These are phyloP conservation scores for Zygnema circumcarinatum DNA, from an alignment of 139 green algal genomes.

Conservation along the genomic window DNA sequence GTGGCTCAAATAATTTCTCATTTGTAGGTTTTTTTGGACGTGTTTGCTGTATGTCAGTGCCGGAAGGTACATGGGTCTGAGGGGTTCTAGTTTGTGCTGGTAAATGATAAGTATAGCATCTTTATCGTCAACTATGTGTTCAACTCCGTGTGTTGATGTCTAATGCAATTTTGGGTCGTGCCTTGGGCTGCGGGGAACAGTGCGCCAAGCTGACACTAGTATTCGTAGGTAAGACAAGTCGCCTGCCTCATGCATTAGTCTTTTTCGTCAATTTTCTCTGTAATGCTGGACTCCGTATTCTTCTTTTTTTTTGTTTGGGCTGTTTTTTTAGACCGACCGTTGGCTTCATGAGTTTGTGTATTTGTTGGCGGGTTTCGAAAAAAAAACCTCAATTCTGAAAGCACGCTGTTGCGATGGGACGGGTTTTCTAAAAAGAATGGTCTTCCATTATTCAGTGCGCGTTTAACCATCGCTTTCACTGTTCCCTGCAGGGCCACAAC, in stretches of 20 bases:
- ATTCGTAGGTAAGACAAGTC: conserved; percentile 45
- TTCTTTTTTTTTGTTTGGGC: background rate
- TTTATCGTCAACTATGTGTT: background rate
- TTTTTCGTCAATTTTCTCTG: background rate
- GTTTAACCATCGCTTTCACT: background rate
- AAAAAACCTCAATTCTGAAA: conserved; percentile 11
- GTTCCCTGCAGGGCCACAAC: conserved; percentile 64
- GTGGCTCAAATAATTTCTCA: too few species aligned
- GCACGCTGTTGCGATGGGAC: background rate
- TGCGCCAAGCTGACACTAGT: conserved; percentile 45
- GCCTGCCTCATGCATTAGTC: background rate
- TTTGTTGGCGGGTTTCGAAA: background rate
- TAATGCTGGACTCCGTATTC: conserved; percentile 13
- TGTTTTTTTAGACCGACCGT: background rate
- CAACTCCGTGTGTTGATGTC: background rate
- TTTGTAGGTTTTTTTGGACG: too few species aligned
- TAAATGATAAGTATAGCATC: conserved; percentile 6
- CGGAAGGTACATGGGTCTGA: background rate
- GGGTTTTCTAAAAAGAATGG: background rate
- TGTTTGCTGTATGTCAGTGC: background rate
- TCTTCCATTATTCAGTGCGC: background rate
- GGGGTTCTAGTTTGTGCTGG: background rate
- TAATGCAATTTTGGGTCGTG: background rate
- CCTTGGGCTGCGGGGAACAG: background rate
- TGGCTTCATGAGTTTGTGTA: background rate